Evolutionary conservation across 352 stramenopile genomes (phyloP).

Genomic region (Phytophthora chlamydospora): DNA sequence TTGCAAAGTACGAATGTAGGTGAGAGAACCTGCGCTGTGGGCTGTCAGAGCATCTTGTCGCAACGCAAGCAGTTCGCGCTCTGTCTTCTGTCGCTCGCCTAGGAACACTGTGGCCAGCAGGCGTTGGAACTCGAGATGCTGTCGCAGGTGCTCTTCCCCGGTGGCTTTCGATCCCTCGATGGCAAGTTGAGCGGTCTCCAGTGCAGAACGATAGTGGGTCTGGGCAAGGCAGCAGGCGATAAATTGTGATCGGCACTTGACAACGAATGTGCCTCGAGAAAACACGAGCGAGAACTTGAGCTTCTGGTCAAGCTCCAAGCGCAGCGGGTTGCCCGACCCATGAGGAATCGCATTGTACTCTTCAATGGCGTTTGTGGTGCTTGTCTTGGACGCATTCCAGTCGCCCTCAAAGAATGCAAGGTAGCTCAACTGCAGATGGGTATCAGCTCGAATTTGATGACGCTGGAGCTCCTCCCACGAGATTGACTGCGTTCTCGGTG

Average conservation of each 20-base stretch:
- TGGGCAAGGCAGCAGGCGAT: conserved; percentile 48
- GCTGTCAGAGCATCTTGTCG: conserved; percentile 23
- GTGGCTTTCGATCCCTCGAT: conserved; percentile 44
- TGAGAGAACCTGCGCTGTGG: conserved; percentile 33
- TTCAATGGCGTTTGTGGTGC: conserved; percentile 31
- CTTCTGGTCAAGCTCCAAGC: conserved; percentile 43
- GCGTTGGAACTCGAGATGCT: conserved; percentile 51
- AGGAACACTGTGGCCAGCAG: conserved; percentile 46
- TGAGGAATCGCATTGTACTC: conserved; percentile 17
- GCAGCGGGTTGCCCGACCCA: conserved; percentile 9
- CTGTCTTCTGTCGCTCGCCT: conserved; percentile 37
- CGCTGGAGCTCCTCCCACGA: conserved; percentile 40
- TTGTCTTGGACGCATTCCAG: conserved; percentile 36
- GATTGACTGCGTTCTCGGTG: conserved; percentile 1
- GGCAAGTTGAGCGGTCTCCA: conserved; percentile 33
- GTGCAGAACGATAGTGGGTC: conserved; percentile 32
- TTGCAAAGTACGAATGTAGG: conserved; percentile 50
- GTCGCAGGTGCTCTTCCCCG: conserved; percentile 48
- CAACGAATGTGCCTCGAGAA: conserved; percentile 41
- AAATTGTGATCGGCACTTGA: conserved; percentile 45
- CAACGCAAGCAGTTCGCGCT: conserved; percentile 35
- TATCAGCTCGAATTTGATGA: conserved; percentile 34
- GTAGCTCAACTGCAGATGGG: conserved; percentile 47
- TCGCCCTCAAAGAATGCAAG: conserved; percentile 42
- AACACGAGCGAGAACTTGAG: conserved; percentile 42